Base-by-base conservation (phyloP, 2,329 filamentous ascomycete species). In the Ophiosphaerella herpotricha region DNA sequence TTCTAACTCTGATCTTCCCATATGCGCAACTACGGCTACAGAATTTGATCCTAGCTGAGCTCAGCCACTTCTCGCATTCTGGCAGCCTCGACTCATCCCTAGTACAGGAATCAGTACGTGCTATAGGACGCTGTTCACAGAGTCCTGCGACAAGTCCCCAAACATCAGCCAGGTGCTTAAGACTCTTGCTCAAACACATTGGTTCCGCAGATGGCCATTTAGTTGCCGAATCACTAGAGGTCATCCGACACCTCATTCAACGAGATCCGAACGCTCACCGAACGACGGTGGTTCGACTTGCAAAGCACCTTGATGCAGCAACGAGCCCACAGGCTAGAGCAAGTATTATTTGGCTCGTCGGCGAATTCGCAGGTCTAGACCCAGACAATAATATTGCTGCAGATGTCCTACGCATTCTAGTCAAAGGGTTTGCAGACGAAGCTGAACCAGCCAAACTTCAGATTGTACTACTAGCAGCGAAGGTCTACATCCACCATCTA, bases 31-130 rank as follows among this genome's bases (percentile, higher is more conserved):
- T 83, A 8, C 86, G 90, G 51, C 78, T 89, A 51, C 95, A 96
- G 72, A 89, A 89, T 48, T 81, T 99, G 6, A 90, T 97, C 39
- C 81, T 99, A 43, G 92, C 89, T 58, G 94, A 99, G 70, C 81
- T 99, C 5, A 92, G 96, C 66, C 93, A 97, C 75, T 97, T 97
- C 13, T 92, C 96, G 62, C 93, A 97, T 74, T 97, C 97, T 0
- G 85, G 87, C 52, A 86, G 80, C 72, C 76, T 84, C 11, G 87
- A 96, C 69, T 85, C 88, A 54, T 82, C 85, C 1, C 80, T 97
- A 9, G 90, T 97, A 26, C 86, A 89, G 23, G 93, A 97, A 70
- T 90, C 91, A 33, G 93, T 99, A 4, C 84, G 91, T 21, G 93
- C 94, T 5, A 96, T 99, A 60, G 94, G 94, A 1, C 85, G 94